phyloP scores from a whole-genome alignment of 116 monocot genomes.

The Papilionanthe hybrid region DNA sequence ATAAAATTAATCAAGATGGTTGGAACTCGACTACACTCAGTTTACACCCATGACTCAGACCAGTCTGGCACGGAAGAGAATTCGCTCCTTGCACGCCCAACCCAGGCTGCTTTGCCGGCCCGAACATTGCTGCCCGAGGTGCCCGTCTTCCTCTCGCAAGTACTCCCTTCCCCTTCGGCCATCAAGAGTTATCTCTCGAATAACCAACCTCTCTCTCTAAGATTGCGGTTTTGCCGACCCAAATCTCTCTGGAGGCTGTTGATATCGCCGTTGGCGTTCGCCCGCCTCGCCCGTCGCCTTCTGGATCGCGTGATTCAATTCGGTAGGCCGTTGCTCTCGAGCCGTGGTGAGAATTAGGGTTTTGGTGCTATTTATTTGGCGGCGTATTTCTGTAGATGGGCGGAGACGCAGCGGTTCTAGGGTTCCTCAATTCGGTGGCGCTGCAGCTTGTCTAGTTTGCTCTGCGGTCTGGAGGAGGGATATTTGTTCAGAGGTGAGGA shows the following conservation, averaged over 20 bases:
- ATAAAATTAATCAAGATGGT: too few relatives aligned
- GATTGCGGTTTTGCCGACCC: constrained; percentile 16
- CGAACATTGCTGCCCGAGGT: too few relatives aligned
- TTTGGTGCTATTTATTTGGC: background rate
- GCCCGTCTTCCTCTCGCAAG: background rate
- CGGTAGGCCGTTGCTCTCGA: background rate
- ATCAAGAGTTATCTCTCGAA: background rate
- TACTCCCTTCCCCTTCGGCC: constrained; percentile 2
- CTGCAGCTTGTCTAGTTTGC: background rate
- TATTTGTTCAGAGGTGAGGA: background rate
- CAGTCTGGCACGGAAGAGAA: too few relatives aligned
- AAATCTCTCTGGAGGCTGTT: constrained; percentile 8
- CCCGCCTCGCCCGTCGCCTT: background rate
- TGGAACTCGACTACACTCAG: too few relatives aligned
- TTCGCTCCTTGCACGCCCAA: too few relatives aligned
- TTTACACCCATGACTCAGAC: too few relatives aligned
- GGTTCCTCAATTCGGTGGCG: background rate
- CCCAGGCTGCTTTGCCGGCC: too few relatives aligned
- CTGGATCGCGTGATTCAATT: constrained; percentile 1
- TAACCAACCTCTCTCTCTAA: background rate
- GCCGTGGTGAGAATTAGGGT: background rate
- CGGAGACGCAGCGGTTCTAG: background rate
- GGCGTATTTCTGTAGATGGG: background rate
- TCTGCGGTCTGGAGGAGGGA: background rate
- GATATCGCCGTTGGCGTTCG: constrained; percentile 12